Evolutionary conservation across 352 stramenopile species (phyloP), one percentile per base, ranked within the genome.

Genomic region (Phytopythium ostracodes): DNA sequence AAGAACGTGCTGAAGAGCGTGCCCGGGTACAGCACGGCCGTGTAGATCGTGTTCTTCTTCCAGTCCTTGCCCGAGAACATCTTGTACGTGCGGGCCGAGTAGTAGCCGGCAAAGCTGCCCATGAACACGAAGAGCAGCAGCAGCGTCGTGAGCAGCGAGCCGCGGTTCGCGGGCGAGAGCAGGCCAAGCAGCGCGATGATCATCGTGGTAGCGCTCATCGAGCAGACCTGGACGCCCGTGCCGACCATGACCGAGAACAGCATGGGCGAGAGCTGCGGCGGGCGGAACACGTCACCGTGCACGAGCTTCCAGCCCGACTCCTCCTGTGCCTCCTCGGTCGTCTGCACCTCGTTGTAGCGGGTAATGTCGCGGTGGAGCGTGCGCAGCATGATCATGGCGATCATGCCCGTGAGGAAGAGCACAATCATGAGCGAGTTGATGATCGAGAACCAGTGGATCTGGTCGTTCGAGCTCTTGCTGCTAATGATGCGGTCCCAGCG

Each of bases 361-460:
- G 87, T 82, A 67, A 99, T 99, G 81, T 99, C 98, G 62, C 95
- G 96, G 64, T 98, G 92, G n/a, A 99, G 87, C 38, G 97, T 99
- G 49, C 97, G 94, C 56, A 99, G 81, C 92, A 99, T 98, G 77
- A 99, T 99, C 81, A 99, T 99, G 29, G 94, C 97, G 49, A 99
- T 98, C 68, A 99, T 98, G 62, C 96, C 97, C 9, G 96, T 99
- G 51, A 99, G 86, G 81, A 99, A 99, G 10, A 99, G 77, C 46
- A 99, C 97, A 71, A 99, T 99, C 96, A 99, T 99, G 59, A 99
- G 88, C 56, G 94, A 99, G 82, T 99, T 99, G 66, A 99, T 96
- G 77, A 99, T 99, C 63, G 95, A 97, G 81, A 99, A 99, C 82
- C 98, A 99, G 73, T 99, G 98, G 70, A 99, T 99, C 82, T 99